phyloP scores from a whole-genome alignment of 177 flowering plant genomes.

The Vitis hybrid region DNA sequence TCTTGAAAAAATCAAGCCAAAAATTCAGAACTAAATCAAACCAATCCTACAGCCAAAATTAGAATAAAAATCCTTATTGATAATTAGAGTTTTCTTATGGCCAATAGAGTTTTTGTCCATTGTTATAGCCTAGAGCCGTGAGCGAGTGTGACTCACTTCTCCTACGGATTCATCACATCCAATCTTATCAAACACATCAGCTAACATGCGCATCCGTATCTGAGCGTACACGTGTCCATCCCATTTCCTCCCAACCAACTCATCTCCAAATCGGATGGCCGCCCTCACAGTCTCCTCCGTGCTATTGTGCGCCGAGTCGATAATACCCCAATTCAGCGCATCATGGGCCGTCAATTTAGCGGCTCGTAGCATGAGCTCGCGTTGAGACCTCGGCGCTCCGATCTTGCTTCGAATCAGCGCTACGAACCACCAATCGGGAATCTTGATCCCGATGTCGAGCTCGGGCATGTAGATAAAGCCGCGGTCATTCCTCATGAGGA shows the following conservation, averaged over 20 bases:
- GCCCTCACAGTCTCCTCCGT: conserved; percentile 47
- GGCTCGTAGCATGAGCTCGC: conserved; percentile 31
- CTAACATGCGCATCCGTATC: conserved; percentile 28
- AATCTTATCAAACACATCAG: conserved; percentile 23
- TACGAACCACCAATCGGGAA: conserved; percentile 29
- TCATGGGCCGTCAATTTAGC: conserved; percentile 31
- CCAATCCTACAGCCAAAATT: too few species aligned
- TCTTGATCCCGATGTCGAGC: conserved; percentile 40
- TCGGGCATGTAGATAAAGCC: conserved; percentile 77
- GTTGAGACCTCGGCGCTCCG: conserved; percentile 20
- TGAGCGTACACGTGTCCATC: conserved; percentile 49
- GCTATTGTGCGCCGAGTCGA: conserved; percentile 31
- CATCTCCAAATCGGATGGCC: conserved; percentile 41
- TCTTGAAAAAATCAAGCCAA: too few species aligned
- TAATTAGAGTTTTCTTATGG: too few species aligned
- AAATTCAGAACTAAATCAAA: too few species aligned
- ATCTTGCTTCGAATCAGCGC: conserved; percentile 29
- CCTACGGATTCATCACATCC: conserved; percentile 16
- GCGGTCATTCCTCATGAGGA: conserved; percentile 54
- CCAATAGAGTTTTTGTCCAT: too few species aligned
- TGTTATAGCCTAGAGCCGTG: conserved; percentile 1
- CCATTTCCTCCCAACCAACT: conserved; percentile 41
- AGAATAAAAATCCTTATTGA: too few species aligned
- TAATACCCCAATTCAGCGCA: conserved; percentile 27
- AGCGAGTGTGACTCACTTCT: background rate